These are phyloP conservation scores for Gigaspora rosea DNA, from an alignment of 192 early-diverging fungal genomes.

Conservation along the genomic window DNA sequence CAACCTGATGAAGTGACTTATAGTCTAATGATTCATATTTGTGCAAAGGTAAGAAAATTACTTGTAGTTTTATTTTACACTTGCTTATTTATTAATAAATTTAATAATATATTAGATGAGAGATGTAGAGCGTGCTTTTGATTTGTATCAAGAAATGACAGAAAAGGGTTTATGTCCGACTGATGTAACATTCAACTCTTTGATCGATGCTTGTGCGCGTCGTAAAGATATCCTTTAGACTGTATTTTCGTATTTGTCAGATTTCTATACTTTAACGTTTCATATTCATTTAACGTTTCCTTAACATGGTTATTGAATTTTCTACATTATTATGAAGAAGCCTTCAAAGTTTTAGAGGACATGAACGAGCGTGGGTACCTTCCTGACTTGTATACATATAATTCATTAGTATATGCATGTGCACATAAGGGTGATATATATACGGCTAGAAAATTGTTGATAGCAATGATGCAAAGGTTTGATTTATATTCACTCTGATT, in stretches of 20 bases:
- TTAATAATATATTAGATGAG: slow-evolving; percentile 43
- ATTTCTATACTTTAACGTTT: too few relatives aligned
- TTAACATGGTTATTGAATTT: background rate
- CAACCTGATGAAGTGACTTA: slow-evolving; percentile 80
- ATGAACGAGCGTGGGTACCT: slow-evolving; percentile 85
- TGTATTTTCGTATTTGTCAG: background rate
- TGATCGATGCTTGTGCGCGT: slow-evolving; percentile 82
- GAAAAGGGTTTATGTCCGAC: slow-evolving; percentile 67
- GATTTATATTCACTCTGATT: background rate
- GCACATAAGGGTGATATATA: slow-evolving; percentile 73
- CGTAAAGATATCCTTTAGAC: slow-evolving; percentile 55
- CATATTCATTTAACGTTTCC: too few relatives aligned
- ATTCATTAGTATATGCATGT: slow-evolving; percentile 76
- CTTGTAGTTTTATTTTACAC: background rate
- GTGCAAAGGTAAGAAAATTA: slow-evolving; percentile 57
- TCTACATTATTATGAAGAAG: slow-evolving; percentile 74
- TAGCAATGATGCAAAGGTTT: slow-evolving; percentile 56
- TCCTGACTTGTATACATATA: slow-evolving; percentile 80
- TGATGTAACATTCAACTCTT: slow-evolving; percentile 82
- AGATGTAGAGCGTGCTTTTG: slow-evolving; percentile 88
- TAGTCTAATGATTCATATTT: slow-evolving; percentile 90
- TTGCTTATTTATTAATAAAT: background rate
- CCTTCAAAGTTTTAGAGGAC: slow-evolving; percentile 76
- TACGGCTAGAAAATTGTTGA: slow-evolving; percentile 65
- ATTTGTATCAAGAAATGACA: slow-evolving; percentile 89